A percentile compares a stretch with the other conserved stretches of the same genome.
phyloP scores from a whole-genome alignment of 805 yeast genomes.

The Metschnikowia proteae region DNA sequence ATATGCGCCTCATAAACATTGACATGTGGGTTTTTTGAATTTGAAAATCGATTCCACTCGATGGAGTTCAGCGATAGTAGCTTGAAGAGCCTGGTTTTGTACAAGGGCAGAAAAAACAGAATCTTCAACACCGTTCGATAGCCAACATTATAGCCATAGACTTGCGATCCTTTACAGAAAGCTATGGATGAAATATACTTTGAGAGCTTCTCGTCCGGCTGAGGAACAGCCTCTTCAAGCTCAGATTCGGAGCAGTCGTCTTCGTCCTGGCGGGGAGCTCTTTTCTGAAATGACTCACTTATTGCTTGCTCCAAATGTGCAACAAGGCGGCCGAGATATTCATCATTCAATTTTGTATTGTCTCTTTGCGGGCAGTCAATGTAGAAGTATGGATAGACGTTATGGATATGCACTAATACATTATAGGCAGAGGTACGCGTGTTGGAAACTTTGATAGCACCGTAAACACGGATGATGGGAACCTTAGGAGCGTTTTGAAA shows the following conservation, averaged over 20 bases:
- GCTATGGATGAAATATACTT: constrained; percentile 57
- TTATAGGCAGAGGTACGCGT: constrained; percentile 22
- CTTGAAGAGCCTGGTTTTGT: constrained; percentile 50
- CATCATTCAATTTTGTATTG: constrained; percentile 14
- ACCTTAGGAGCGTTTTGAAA: constrained; percentile 45
- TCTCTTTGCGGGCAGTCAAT: constrained; percentile 51
- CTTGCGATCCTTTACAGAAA: constrained; percentile 69
- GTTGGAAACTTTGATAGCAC: constrained; percentile 54
- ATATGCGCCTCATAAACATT: constrained; percentile 69
- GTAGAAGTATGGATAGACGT: constrained; percentile 77
- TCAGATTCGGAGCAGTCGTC: constrained; percentile 12
- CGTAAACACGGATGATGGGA: constrained; percentile 78
- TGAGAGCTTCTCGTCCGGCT: constrained; percentile 11
- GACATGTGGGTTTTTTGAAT: neutral
- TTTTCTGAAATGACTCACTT: constrained; percentile 33
- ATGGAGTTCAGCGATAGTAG: constrained; percentile 31
- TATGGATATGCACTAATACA: constrained; percentile 68
- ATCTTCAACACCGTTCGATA: constrained; percentile 66
- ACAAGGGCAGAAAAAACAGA: constrained; percentile 59
- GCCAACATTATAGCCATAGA: constrained; percentile 79
- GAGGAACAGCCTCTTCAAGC: constrained; percentile 5
- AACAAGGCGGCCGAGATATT: constrained; percentile 39
- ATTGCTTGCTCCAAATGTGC: constrained; percentile 44
- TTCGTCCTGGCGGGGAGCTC: constrained; percentile 10
- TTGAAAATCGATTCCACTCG: constrained; percentile 9